Conservation (phyloP, 257 asterid species). For the Ocimum tenuiflorum region DNA sequence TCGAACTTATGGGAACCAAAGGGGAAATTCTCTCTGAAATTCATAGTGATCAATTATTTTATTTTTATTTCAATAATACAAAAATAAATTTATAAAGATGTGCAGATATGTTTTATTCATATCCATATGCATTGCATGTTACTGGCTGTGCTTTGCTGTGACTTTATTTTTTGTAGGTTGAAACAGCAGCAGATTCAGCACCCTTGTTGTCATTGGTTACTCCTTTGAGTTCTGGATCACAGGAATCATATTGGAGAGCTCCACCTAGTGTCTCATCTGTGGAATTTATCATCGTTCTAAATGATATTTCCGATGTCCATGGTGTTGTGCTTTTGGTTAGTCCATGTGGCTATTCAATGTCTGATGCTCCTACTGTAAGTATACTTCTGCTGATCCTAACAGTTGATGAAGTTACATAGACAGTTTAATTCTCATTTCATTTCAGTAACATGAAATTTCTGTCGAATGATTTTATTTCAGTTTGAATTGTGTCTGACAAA, state of each 20-base stretch:
- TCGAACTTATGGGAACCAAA: too few relatives aligned
- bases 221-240: constrained; percentile 61
- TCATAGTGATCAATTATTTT: too few relatives aligned
- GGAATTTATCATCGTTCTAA: constrained; percentile 75
- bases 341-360: constrained; percentile 83
- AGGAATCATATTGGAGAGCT: constrained; percentile 84
- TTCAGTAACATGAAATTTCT: neutral
- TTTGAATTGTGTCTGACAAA: too few relatives aligned
- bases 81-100: too few relatives aligned
- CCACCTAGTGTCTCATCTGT: constrained; percentile 62
- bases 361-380: constrained; percentile 93
- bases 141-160: constrained; percentile 13
- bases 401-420: constrained; percentile 7
- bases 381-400: constrained; percentile 12
- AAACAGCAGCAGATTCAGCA: constrained; percentile 81
- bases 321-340: constrained; percentile 83
- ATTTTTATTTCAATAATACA: too few relatives aligned
- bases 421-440: constrained; percentile 8
- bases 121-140: neutral
- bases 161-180: constrained; percentile 50
- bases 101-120: too few relatives aligned
- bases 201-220: constrained; percentile 73
- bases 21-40: too few relatives aligned
- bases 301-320: constrained; percentile 74
- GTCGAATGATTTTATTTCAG: too few relatives aligned